Evolutionary conservation across 1,139 yeast species (phyloP).

Genomic region (Wickerhamomyces sp.): DNA sequence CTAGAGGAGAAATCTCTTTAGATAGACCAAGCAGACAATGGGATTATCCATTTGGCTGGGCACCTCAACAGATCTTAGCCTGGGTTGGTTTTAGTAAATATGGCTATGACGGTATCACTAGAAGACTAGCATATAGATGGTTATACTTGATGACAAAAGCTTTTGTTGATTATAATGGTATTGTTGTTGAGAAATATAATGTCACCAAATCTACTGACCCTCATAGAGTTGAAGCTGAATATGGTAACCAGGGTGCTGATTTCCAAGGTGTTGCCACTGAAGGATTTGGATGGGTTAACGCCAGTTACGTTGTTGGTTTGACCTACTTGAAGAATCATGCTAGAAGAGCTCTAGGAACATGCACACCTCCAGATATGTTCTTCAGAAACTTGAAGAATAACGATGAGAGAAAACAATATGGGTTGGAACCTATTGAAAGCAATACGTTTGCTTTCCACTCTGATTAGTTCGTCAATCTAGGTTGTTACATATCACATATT

Average conservation of each 20-base stretch:
- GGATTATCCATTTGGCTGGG: conserved; percentile 99
- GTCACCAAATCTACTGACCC: conserved; percentile 83
- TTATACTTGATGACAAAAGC: conserved; percentile 84
- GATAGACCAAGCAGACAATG: conserved; percentile 87
- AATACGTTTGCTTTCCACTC: conserved; percentile 6
- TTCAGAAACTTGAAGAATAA: conserved; percentile 45
- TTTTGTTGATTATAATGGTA: conserved; percentile 91
- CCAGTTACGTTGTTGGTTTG: conserved; percentile 75
- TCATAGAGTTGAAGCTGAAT: conserved; percentile 91
- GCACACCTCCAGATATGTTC: conserved; percentile 75
- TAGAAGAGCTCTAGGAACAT: conserved; percentile 72
- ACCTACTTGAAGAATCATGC: conserved; percentile 66
- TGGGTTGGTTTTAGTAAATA: conserved; percentile 84
- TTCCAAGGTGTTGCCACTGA: conserved; percentile 93
- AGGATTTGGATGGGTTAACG: conserved; percentile 97
- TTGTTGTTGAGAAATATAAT: conserved; percentile 93
- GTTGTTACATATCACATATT: neutral
- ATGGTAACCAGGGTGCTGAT: conserved; percentile 93
- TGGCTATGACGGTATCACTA: conserved; percentile 62
- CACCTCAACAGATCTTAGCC: conserved; percentile 94
- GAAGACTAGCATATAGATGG: conserved; percentile 84
- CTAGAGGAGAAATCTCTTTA: conserved; percentile 69
- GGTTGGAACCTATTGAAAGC: conserved; percentile 22
- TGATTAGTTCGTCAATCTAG: neutral
- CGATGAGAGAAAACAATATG: conserved; percentile 38